Evolutionary conservation across 2,329 filamentous ascomycete species (phyloP).

Genomic region (Sarocladium brachiariae): DNA sequence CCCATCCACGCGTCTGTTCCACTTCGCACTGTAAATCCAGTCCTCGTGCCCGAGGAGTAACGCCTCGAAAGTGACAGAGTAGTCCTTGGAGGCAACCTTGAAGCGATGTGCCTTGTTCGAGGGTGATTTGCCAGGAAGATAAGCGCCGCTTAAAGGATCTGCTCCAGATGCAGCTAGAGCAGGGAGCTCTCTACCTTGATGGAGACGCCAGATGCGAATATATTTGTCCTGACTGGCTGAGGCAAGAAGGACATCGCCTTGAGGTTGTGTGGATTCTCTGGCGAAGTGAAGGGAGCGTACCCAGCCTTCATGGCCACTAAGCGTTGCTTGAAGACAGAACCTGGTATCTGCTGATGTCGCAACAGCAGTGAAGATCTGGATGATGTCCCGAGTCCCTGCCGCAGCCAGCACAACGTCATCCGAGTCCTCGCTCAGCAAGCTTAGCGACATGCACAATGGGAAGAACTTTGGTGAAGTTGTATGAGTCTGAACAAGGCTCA

Average conservation of each 20-base stretch:
- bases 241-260: constrained; percentile 70
- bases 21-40: constrained; percentile 89
- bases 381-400: constrained; percentile 74
- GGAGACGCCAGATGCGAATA: constrained; percentile 85
- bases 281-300: constrained; percentile 78
- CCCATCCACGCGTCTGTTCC: constrained; percentile 49
- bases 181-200: constrained; percentile 60
- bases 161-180: constrained; percentile 44
- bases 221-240: constrained; percentile 98
- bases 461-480: constrained; percentile 72
- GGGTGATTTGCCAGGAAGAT: constrained; percentile 62
- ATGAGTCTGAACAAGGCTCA: constrained; percentile 62
- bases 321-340: constrained; percentile 68
- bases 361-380: constrained; percentile 70
- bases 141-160: constrained; percentile 51
- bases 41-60: constrained; percentile 92
- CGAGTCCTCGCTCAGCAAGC: constrained; percentile 39
- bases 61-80: constrained; percentile 87
- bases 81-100: constrained; percentile 52
- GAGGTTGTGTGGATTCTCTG: constrained; percentile 45
- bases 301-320: constrained; percentile 92
- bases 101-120: constrained; percentile 87
- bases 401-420: constrained; percentile 62
- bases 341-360: constrained; percentile 22
- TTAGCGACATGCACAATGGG: constrained; percentile 69